These are phyloP conservation scores for Chlamydomonas eustigma DNA, from an alignment of 139 green algal species.

Conservation along the genomic window DNA sequence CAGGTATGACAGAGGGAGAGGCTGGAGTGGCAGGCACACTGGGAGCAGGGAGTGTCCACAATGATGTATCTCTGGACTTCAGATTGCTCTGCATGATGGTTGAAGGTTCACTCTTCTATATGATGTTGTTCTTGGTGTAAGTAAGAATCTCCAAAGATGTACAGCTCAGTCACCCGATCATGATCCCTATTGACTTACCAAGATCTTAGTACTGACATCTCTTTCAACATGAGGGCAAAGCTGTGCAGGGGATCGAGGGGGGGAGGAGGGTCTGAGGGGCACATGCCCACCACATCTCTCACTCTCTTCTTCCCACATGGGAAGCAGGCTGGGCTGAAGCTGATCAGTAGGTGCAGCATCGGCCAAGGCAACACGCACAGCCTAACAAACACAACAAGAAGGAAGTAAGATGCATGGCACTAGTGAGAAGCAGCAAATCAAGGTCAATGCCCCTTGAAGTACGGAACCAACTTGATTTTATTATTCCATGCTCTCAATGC, in stretches of 20 bases:
- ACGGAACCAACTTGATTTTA: not conserved
- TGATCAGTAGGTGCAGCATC: slow-evolving; percentile 46
- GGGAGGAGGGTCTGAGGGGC: slow-evolving; percentile 46
- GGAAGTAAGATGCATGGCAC: not conserved
- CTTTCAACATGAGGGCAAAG: slow-evolving; percentile 56
- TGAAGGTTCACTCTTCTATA: too few relatives aligned
- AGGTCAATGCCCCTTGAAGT: too few relatives aligned
- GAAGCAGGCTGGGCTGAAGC: slow-evolving; percentile 76
- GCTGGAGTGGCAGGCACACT: too few relatives aligned
- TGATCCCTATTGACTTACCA: not conserved
- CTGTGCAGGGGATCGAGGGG: slow-evolving; percentile 39
- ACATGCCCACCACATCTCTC: slow-evolving; percentile 41
- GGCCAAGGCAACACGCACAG: slow-evolving; percentile 54
- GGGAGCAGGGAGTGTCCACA: too few relatives aligned
- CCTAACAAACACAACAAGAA: slow-evolving; percentile 21
- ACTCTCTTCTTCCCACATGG: slow-evolving; percentile 87
- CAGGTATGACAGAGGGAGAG: too few relatives aligned
- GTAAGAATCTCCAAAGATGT: too few relatives aligned
- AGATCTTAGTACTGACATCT: slow-evolving; percentile 4
- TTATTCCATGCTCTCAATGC: too few relatives aligned
- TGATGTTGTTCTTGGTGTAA: too few relatives aligned
- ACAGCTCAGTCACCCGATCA: too few relatives aligned
- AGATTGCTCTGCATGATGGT: too few relatives aligned
- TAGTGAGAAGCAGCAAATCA: not conserved
- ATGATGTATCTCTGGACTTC: too few relatives aligned